These are phyloP conservation scores for Thuidium tamariscinum DNA, from an alignment of 225 moss, liverwort and hornwort species.

Conservation along the genomic window DNA sequence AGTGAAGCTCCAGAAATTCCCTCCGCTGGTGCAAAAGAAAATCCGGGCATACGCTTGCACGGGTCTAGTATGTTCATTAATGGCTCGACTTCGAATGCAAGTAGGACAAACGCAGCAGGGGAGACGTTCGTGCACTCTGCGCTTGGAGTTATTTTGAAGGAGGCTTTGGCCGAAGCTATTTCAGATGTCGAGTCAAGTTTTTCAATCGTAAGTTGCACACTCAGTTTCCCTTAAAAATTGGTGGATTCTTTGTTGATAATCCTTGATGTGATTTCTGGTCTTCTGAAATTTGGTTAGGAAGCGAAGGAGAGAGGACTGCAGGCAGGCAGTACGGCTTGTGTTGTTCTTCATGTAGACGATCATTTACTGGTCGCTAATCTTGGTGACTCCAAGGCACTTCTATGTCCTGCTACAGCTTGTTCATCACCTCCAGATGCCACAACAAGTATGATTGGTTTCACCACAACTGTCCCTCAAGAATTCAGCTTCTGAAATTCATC, in stretches of 20 bases:
- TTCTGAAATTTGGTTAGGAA: constrained; percentile 28
- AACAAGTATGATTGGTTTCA: constrained; percentile 9
- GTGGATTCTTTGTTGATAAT: not conserved
- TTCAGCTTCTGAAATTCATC: not conserved
- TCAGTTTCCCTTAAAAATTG: not conserved
- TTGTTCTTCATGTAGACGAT: constrained; percentile 47
- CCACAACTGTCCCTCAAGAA: not conserved
- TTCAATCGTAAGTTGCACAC: constrained; percentile 30
- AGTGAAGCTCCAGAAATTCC: constrained; percentile 7
- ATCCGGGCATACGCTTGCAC: not conserved
- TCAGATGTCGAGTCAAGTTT: constrained; percentile 49
- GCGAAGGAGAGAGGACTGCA: constrained; percentile 37
- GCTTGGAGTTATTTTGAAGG: constrained; percentile 50
- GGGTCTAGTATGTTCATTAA: not conserved
- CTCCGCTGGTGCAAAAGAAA: not conserved
- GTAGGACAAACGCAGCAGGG: constrained; percentile 10
- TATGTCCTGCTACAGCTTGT: constrained; percentile 48
- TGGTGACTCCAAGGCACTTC: constrained; percentile 74
- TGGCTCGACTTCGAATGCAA: constrained; percentile 1
- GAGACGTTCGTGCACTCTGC: constrained; percentile 12
- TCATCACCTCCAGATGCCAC: constrained; percentile 13
- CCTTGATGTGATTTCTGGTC: not conserved
- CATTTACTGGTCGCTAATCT: constrained; percentile 59
- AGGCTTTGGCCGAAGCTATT: constrained; percentile 53
- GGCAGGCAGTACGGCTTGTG: constrained; percentile 69